Base-by-base conservation (phyloP, 176 grass and related monocot genomes). In the Themeda triandra region DNA sequence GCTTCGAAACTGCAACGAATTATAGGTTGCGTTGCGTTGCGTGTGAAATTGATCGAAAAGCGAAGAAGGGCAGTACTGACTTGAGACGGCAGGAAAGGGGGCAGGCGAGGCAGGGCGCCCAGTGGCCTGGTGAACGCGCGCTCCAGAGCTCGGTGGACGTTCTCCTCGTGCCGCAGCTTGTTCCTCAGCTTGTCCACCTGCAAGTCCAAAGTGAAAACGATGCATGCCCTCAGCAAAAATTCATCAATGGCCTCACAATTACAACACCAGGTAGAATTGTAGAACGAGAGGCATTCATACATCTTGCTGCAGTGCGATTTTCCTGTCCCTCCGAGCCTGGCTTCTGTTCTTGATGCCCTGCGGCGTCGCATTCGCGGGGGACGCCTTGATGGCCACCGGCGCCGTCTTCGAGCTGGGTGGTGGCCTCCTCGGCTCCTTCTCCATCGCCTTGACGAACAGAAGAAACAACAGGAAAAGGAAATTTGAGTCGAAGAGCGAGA, bases 91-190 rank as follows among this genome's bases (percentile, higher is more conserved):
- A 97, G 86, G 77, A 91, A 97, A 66, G 95, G 92, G 7, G 95
- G 92, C 2, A 97, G 95, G n/a, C 95, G 95, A 86, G 95, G 95
- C 14, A 97, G 90, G 45, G 90, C 92, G 33, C 95, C 95, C 4
- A 92, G 86, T 12, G 95, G 92, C 76, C 95, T 85, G 60, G 92
- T 97, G 82, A 97, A 94, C 45, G 95, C 95, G 12, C 95, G 86
- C 78, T 92, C 92, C 66, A 97, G 86, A 48, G 95, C 95, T 88
- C 92, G 86, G 87, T 97, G 95, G 63, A 97, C 88, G 84, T 92
- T 92, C 82, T 97, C 95, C 88, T 97, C 95, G 81, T 94, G 90
- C 69, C 95, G 86, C 14, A 97, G 88, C 87, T 92, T 94, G 84
- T 91, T 97, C 82, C 76, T 94, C 63, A 97, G 88, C 81, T 89